Base-by-base conservation (phyloP, 805 yeast species). In the Henningerozyma blattae region DNA sequence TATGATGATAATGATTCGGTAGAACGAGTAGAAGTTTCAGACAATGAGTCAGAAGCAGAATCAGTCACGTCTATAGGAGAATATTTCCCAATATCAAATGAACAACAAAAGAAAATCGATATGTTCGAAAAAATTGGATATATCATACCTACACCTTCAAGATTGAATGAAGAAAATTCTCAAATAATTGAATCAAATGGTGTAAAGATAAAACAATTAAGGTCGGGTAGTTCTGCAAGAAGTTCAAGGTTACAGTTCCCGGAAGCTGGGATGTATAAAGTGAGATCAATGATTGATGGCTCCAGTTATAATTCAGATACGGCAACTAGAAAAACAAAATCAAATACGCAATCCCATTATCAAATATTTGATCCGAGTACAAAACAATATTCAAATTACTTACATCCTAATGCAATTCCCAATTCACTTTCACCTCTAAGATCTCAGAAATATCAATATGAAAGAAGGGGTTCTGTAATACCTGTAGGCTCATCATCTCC, bases 51-150 rank as follows among this genome's bases (percentile, higher is more conserved):
- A 8, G 42, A 42, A 4, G 35, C 35, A 10, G 38, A 32, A 18
- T 41, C 42, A 14, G 53, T 42, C 18, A 47, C 37, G 16, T 47
- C 56, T 1, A 33, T 52, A 4, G 35, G 39, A 31, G 54, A 45
- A 10, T 55, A 51, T 33, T 47, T 49, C 39, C 60, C 60, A 7
- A 35, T 45, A 12, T 39, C 49, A 5, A 39, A 47, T 15, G 48
- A 50, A 31, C 43, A 44, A 26, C 46, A 45, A 27, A 37, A 39
- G 6, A 45, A 51, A 26, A 43, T 45, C 29, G 46, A 50, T 9
- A 30, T 34, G 4, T 52, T 55, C 30, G 56, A 55, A 34, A 40
- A 36, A 16, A 30, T 50, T 24, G 58, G 58, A 6, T 55, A 55
- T 37, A 36, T 53, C 2, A 39, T 52, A 18, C 56, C 58, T 25